Evolutionary conservation across 306 rosid species (phyloP).

Genomic region (Carpinus fangiana): DNA sequence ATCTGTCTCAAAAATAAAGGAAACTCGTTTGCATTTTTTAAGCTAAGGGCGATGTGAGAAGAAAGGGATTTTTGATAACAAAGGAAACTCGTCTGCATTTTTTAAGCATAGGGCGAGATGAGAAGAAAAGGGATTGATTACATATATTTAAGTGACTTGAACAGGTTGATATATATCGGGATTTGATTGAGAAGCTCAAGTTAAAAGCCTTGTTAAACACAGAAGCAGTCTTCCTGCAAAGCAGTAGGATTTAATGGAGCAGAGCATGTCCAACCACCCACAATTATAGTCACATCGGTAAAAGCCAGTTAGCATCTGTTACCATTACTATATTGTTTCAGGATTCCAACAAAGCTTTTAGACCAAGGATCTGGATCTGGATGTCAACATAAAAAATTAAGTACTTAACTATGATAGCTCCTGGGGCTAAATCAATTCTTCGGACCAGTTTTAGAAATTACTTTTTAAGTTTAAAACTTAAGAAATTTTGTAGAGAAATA

Average conservation of each 20-base stretch:
- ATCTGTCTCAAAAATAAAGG: no score
- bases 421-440: no score
- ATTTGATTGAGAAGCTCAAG: neutral
- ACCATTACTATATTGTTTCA: neutral
- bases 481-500: no score
- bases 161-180: neutral
- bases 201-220: neutral
- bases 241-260: neutral
- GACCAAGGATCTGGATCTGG: neutral
- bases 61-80: neutral
- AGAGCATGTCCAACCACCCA: neutral
- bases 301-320: slow-evolving; percentile 1
- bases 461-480: no score
- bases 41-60: no score
- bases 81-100: neutral
- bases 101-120: neutral
- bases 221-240: neutral
- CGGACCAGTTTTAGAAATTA: no score
- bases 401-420: no score
- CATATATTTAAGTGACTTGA: neutral
- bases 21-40: no score
- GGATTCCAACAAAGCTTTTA: neutral
- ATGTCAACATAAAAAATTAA: neutral
- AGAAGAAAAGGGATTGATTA: neutral
- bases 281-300: neutral